Evolutionary conservation across 352 stramenopile genomes (phyloP), one percentile per base, ranked within the genome.

Genomic region (Phytopythium montanum): DNA sequence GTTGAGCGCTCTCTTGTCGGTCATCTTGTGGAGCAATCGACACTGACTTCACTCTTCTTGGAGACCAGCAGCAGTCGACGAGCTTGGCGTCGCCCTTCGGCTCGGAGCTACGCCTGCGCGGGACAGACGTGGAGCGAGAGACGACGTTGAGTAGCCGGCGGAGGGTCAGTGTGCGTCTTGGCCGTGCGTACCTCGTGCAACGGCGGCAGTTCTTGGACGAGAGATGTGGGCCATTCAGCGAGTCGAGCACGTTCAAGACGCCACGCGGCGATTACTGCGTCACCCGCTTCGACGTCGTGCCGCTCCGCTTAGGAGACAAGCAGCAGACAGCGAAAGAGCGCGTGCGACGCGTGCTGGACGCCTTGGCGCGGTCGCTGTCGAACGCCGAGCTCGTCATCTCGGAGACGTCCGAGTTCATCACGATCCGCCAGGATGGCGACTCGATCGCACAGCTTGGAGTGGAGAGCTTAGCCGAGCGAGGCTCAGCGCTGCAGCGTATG

Each of bases 251-350:
- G 29, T 90, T 85, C 42, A 70, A 81, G 52, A 85, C 74, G 0
- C 25, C 62, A 5, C 58, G 64, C 9, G 76, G 78, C 18, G 76
- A 87, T 58, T 81, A 66, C 41, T 87, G 75, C 52, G 72, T 76
- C 39, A 56, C 70, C 10, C 73, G 76, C n/a, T 86, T 85, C 52
- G 74, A 79, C 56, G 67, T 87, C 19, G 66, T 79, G 7, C 77
- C 76, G 38, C 76, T 90, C 21, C 65, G 69, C 39, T 63, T 70
- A 5, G 56, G 61, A n/a, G 57, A 54, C 28, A 45, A 53, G 41
- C 29, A 14, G n/a, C 29, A 7, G n/a, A 19, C 19, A 5, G 33
- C 21, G 23, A 33, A 13, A 1, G n/a, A 45, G 10, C 21, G 14
- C 25, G 44, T 45, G 50, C 31, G 31, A 2, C 50, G 33, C n/a